These are phyloP conservation scores for Candida maesae DNA, from an alignment of 805 yeast genomes.

Conservation along the genomic window DNA sequence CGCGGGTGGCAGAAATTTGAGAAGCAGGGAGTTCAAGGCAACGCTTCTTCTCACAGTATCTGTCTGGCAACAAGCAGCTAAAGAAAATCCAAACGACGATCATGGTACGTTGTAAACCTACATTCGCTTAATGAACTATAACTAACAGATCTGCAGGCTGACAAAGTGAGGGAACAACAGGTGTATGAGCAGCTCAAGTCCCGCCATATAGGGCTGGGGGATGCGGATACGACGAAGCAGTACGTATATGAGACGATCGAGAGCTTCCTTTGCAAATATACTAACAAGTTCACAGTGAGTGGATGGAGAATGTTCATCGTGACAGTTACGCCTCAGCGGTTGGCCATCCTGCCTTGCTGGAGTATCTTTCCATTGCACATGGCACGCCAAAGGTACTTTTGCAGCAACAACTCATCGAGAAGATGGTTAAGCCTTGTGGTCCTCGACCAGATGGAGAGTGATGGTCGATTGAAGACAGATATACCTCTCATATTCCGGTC, in stretches of 20 bases:
- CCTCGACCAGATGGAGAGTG: conserved; percentile 7
- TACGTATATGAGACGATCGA: conserved; percentile 8
- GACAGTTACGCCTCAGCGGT: conserved; percentile 62
- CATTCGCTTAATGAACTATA: background rate
- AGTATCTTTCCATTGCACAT: conserved; percentile 50
- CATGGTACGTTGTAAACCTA: background rate
- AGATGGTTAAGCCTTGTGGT: conserved; percentile 36
- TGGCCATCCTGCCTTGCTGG: conserved; percentile 53
- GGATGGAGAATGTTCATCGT: conserved; percentile 60
- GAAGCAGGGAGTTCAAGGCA: too few relatives aligned
- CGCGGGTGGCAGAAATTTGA: too few relatives aligned
- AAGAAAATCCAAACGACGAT: too few relatives aligned
- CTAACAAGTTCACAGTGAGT: conserved; percentile 41
- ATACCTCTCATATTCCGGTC: too few relatives aligned
- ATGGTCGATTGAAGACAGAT: too few relatives aligned
- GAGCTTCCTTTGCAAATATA: background rate
- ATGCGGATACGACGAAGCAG: conserved; percentile 61
- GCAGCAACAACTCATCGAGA: conserved; percentile 33
- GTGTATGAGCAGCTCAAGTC: conserved; percentile 51
- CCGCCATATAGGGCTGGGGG: conserved; percentile 73
- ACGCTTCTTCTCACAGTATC: too few relatives aligned
- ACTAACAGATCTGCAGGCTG: conserved; percentile 43
- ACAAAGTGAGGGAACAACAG: conserved; percentile 57
- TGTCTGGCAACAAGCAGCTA: too few relatives aligned
- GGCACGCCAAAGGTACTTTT: conserved; percentile 40